Base-by-base conservation (phyloP, 177 flowering plant genomes). In the Vitis hybrid region DNA sequence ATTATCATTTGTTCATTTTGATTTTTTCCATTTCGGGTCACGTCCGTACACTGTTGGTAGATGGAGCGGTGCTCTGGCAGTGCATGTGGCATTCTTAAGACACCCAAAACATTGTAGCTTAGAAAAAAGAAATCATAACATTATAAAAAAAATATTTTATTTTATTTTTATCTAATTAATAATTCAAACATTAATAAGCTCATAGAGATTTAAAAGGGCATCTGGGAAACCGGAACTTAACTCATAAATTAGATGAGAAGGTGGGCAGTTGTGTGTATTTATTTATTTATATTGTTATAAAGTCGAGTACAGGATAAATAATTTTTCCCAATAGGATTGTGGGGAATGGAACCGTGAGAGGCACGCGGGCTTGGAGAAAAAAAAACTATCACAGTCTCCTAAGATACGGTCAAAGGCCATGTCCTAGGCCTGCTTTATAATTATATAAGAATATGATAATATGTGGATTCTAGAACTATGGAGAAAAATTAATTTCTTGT, bases 301-400 rank as follows among this genome's bases (percentile, higher is more conserved):
- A 17, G 58, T 55, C 7, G 17, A 55, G 15, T 15, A n/a, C 5
- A 55, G 12, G 3, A 14, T 14, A 13, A 55, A 55, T 17, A 55
- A 13, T 38, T 38, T 28, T 38, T 8, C 47, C 47, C 47, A 38
- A 55, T 14, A 55, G 33, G 11, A 2, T 59, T 62, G 56, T 71
- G 75, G 70, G 70, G 52, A 73, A 73, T 50, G 64, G 74, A 73
- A 56, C 53, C 67, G 52, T 57, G 71, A 10, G 64, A 20, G 71
- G 17, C 31, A 17, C 59, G 52, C 11, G 60, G 60, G 20, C 4
- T 57, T n/a, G n/a, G n/a, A n/a, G n/a, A n/a, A n/a, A n/a, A n/a
- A n/a, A n/a, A n/a, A n/a, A n/a, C n/a, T n/a, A n/a, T n/a, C n/a
- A n/a, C n/a, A n/a, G n/a, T n/a, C n/a, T n/a, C n/a, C n/a, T n/a